phyloP scores from a whole-genome alignment of 2,329 filamentous ascomycete genomes.

The Domatiomyces globalis region DNA sequence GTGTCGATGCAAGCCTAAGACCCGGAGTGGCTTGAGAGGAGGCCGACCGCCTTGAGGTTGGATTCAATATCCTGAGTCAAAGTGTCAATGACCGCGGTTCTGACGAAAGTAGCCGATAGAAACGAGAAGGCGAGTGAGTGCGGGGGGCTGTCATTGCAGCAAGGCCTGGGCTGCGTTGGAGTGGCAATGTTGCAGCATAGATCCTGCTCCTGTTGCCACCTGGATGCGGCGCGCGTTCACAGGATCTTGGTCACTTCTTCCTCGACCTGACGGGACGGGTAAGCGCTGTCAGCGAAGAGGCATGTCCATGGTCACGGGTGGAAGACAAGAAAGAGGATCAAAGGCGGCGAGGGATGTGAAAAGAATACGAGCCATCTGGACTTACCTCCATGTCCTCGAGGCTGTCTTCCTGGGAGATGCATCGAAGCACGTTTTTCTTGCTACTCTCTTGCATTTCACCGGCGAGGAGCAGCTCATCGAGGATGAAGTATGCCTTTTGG shows the following conservation, averaged over 20 bases:
- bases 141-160: background rate
- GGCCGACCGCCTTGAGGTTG: background rate
- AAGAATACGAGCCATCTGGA: constrained; percentile 18
- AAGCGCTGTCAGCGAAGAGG: constrained; percentile 12
- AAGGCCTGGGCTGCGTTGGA: background rate
- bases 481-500: constrained; percentile 97
- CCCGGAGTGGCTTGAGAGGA: background rate
- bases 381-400: constrained; percentile 98
- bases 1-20: background rate
- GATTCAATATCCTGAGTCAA: constrained; percentile 1
- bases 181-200: too few relatives aligned
- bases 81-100: background rate
- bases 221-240: constrained; percentile 37
- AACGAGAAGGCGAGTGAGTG: background rate
- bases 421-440: constrained; percentile 95
- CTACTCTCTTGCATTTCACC: constrained; percentile 98
- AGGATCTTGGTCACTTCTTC: constrained; percentile 84
- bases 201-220: too few relatives aligned
- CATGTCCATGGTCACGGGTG: background rate
- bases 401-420: constrained; percentile 93
- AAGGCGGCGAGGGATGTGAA: too few relatives aligned
- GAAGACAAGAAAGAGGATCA: background rate
- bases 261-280: constrained; percentile 50
- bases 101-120: background rate
- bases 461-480: constrained; percentile 87